A percentile compares a stretch with the other conserved stretches of the same genome.
phyloP scores from a whole-genome alignment of 2,329 filamentous ascomycete genomes.

The Arachnomyces sp. region DNA sequence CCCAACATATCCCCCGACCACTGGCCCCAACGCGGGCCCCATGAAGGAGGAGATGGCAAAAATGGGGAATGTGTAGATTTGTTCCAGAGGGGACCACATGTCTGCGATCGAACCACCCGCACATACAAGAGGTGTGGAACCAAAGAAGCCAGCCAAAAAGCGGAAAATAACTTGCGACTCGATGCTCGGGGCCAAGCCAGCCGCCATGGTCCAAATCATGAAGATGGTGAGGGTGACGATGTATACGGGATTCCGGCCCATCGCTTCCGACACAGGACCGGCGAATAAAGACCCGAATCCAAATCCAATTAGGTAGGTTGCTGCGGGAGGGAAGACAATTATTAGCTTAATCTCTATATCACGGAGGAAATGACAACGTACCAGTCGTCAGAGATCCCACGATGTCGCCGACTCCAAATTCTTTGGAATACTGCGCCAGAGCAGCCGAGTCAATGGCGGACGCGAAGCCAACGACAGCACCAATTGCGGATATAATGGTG shows the following conservation, averaged over 20 bases:
- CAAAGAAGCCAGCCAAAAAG: conserved; percentile 43
- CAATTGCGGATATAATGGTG: conserved; percentile 30
- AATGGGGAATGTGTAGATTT: conserved; percentile 43
- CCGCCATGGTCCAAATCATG: conserved; percentile 43
- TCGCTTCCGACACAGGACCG: conserved; percentile 41
- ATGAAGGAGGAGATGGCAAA: conserved; percentile 40
- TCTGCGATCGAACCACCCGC: conserved; percentile 41
- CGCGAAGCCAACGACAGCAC: conserved; percentile 42
- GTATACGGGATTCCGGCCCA: conserved; percentile 43
- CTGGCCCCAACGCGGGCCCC: conserved; percentile 29
- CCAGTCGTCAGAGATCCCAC: conserved; percentile 39
- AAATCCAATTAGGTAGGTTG: conserved; percentile 39
- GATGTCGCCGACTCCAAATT: conserved; percentile 38
- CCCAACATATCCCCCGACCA: conserved; percentile 40
- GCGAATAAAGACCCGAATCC: conserved; percentile 40
- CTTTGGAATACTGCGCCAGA: conserved; percentile 30
- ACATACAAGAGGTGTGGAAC: conserved; percentile 37
- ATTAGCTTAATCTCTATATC: not conserved
- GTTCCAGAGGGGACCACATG: conserved; percentile 40
- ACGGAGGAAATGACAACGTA: conserved; percentile 5
- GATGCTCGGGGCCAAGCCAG: conserved; percentile 40
- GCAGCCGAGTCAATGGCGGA: conserved; percentile 44
- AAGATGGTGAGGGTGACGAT: conserved; percentile 38
- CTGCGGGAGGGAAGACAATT: conserved; percentile 1
- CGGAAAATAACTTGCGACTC: conserved; percentile 41